These are phyloP conservation scores for Globisporangium abappressorium DNA, from an alignment of 352 stramenopile species.

Conservation along the genomic window DNA sequence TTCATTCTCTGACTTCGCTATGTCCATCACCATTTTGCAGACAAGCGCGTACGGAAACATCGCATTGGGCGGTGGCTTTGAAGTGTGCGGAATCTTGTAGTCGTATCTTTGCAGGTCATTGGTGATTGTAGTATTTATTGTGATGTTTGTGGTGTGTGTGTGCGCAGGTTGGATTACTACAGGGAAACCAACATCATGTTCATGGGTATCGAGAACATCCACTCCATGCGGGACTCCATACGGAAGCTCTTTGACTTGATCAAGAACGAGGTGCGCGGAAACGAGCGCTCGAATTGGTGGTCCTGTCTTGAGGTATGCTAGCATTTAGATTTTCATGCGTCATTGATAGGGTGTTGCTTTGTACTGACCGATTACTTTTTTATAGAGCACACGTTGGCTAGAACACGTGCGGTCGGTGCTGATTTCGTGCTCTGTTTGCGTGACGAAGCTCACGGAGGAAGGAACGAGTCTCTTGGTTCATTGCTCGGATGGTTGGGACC, in stretches of 20 bases:
- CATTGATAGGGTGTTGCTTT: background rate
- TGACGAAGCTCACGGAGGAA: constrained; percentile 85
- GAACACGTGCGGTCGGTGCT: constrained; percentile 80
- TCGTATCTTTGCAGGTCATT: background rate
- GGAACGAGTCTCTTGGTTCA: constrained; percentile 96
- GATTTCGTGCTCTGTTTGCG: constrained; percentile 90
- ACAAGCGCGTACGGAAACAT: constrained; percentile 85
- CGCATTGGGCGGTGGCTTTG: constrained; percentile 74
- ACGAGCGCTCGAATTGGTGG: constrained; percentile 76
- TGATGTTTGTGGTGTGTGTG: constrained; percentile 12
- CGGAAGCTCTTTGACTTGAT: constrained; percentile 81
- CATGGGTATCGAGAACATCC: constrained; percentile 93
- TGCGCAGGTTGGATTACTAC: constrained; percentile 70
- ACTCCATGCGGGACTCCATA: constrained; percentile 88
- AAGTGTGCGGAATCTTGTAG: constrained; percentile 55
- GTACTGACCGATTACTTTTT: background rate
- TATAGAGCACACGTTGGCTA: constrained; percentile 71
- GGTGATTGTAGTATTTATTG: constrained; percentile 8
- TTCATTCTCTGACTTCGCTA: background rate
- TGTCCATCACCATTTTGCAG: constrained; percentile 17
- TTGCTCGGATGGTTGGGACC: constrained; percentile 99
- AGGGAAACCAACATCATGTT: constrained; percentile 73
- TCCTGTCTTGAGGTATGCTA: constrained; percentile 67
- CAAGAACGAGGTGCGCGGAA: constrained; percentile 80
- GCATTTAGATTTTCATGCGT: background rate